Evolutionary conservation across 805 yeast genomes (phyloP).

Genomic region (Ogataea trehaloabstinens): DNA sequence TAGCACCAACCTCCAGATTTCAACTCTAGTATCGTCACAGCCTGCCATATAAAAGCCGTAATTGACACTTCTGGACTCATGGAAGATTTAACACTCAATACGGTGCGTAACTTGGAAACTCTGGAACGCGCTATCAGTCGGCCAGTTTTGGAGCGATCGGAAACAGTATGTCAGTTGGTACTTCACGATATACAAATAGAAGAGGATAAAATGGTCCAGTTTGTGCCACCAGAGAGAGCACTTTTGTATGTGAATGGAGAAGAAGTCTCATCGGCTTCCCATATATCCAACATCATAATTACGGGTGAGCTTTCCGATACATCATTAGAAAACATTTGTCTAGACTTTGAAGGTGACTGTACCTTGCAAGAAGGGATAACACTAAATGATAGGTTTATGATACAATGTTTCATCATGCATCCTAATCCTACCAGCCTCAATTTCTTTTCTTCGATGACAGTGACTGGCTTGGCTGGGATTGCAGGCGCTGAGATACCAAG

Average conservation of each 20-base stretch:
- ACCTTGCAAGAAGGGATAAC: not conserved
- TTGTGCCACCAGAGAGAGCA: not conserved
- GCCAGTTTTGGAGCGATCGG: not conserved
- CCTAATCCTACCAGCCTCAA: not conserved
- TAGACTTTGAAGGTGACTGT: not conserved
- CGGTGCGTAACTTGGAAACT: not conserved
- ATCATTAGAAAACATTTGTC: not conserved
- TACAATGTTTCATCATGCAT: slow-evolving; percentile 1
- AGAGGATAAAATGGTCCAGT: not conserved
- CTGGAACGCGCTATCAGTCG: slow-evolving; percentile 1
- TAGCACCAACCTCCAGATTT: too few relatives aligned
- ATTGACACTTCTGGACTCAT: too few relatives aligned
- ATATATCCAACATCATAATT: not conserved
- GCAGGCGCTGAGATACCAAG: not conserved
- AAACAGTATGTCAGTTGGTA: not conserved
- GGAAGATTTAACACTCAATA: not conserved
- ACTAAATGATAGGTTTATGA: not conserved
- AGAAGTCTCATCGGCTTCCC: not conserved
- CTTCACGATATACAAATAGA: not conserved
- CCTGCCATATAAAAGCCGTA: too few relatives aligned
- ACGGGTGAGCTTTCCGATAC: not conserved
- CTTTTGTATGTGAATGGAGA: not conserved
- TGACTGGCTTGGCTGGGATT: not conserved
- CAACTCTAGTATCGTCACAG: too few relatives aligned
- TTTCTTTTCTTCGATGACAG: not conserved